These are phyloP conservation scores for Primulina eburnea DNA, from an alignment of 257 asterid genomes.

Conservation along the genomic window DNA sequence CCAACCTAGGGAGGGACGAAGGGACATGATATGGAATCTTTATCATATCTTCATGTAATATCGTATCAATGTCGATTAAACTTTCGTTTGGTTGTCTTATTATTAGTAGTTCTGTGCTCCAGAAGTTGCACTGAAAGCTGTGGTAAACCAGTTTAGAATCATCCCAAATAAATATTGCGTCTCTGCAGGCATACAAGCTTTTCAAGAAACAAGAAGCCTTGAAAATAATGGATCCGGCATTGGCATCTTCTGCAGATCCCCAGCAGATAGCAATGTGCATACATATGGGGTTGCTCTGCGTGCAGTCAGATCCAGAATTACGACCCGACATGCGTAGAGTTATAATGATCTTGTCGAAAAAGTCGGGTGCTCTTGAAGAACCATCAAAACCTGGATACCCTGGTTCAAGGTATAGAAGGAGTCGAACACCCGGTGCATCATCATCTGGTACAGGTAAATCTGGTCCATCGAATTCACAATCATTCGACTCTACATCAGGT, in stretches of 20 bases:
- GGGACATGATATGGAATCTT: no score
- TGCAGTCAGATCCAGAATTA: constrained; percentile 62
- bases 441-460: constrained; percentile 47
- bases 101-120: no score
- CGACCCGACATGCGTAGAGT: constrained; percentile 84
- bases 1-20: no score
- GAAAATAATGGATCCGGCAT: constrained; percentile 62
- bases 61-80: no score
- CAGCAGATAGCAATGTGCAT: constrained; percentile 50
- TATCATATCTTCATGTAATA: no score
- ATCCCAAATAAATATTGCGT: not conserved
- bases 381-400: constrained; percentile 79
- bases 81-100: no score
- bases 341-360: constrained; percentile 59
- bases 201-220: constrained; percentile 66
- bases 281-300: constrained; percentile 72
- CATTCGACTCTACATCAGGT: constrained; percentile 43
- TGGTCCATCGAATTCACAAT: constrained; percentile 37
- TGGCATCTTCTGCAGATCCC: constrained; percentile 48
- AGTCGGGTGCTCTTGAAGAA: constrained; percentile 62
- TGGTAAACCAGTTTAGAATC: no score
- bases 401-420: constrained; percentile 53
- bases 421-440: constrained; percentile 31
- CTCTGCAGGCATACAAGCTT: constrained; percentile 69
- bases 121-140: no score